phyloP scores from a whole-genome alignment of 352 stramenopile genomes.

The Phytophthora podocarpi region DNA sequence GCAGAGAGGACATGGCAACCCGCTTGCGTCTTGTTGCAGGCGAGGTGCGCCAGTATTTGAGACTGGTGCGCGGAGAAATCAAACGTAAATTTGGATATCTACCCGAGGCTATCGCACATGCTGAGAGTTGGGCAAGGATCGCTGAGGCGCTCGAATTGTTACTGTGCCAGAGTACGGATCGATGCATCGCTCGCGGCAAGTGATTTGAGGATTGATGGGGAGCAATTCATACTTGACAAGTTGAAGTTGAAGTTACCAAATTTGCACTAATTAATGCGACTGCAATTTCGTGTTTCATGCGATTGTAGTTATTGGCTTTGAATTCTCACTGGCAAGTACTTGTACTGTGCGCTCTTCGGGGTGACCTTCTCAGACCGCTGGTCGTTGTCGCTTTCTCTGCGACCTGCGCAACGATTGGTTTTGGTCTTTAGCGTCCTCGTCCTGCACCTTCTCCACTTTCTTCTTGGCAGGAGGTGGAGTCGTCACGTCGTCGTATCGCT shows the following conservation, averaged over 20 bases:
- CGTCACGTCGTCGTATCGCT: conserved; percentile 12
- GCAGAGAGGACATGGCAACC: conserved; percentile 41
- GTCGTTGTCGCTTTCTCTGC: conserved; percentile 25
- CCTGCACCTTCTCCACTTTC: conserved; percentile 3
- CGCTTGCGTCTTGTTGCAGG: conserved; percentile 59
- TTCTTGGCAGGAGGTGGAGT: conserved; percentile 10
- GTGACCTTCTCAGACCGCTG: background rate
- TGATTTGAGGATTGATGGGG: conserved; percentile 2
- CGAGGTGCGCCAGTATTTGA: conserved; percentile 73
- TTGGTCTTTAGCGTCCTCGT: conserved; percentile 5
- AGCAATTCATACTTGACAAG: too few relatives aligned
- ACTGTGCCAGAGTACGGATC: conserved; percentile 33
- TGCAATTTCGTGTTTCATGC: background rate
- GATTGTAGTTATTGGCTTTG: too few relatives aligned
- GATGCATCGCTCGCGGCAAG: conserved; percentile 17
- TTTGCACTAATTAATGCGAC: conserved; percentile 2
- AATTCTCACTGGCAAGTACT: too few relatives aligned
- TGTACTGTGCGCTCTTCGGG: background rate
- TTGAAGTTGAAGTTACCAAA: conserved; percentile 23
- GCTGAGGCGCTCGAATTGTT: conserved; percentile 64
- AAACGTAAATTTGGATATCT: conserved; percentile 83
- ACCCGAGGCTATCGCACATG: conserved; percentile 74
- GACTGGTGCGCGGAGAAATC: conserved; percentile 71
- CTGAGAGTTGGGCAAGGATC: conserved; percentile 63
- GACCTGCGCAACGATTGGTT: conserved; percentile 22